Evolutionary conservation across 768 basidiomycete genomes (phyloP), one percentile per base, ranked within the genome.

Genomic region (Coprinopsis strossmayeri): DNA sequence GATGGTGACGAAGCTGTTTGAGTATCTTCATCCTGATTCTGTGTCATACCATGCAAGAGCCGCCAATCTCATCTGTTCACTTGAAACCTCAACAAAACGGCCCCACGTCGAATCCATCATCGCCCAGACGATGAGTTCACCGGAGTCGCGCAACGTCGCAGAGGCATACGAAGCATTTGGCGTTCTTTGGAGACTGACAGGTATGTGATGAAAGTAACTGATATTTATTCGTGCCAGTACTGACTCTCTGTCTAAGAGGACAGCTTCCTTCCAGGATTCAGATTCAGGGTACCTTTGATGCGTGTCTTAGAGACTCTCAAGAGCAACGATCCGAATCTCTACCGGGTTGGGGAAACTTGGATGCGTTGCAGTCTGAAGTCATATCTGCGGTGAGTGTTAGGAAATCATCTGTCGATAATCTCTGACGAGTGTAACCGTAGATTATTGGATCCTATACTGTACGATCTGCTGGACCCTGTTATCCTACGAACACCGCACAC

Each of bases 311-410:
- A 95, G 59, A 82, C 84, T 0, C 65, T 97, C 41, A 84, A 83
- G 57, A 83, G 74, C 32, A 81, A 84, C 26, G 83, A 91, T 54
- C 87, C 91, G 5, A 68, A 68, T 51, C 64, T 87, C 9, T 82
- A 87, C 23, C 77, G 91, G 10, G 73, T 88, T 26, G 90, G 89
- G 12, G 95, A 98, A 64, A 92, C 92, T 0, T 99, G 96, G 96
- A 92, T 99, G 87, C 79, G 94, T 23, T 92, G 91, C 59, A 91
- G 83, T 57, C 72, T 97, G 25, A 89, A 87, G 61, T 94, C 92
- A 1, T 95, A 95, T 61, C 70, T 92, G 50, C 80, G 94, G 92
- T 93, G 64, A 28, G 71, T n/a, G n/a, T n/a, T n/a, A n/a, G n/a
- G n/a, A n/a, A n/a, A n/a, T n/a, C n/a, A n/a, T n/a, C n/a, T n/a